These are phyloP conservation scores for Didymella exigua DNA, from an alignment of 2,329 filamentous ascomycete species.

Conservation along the genomic window DNA sequence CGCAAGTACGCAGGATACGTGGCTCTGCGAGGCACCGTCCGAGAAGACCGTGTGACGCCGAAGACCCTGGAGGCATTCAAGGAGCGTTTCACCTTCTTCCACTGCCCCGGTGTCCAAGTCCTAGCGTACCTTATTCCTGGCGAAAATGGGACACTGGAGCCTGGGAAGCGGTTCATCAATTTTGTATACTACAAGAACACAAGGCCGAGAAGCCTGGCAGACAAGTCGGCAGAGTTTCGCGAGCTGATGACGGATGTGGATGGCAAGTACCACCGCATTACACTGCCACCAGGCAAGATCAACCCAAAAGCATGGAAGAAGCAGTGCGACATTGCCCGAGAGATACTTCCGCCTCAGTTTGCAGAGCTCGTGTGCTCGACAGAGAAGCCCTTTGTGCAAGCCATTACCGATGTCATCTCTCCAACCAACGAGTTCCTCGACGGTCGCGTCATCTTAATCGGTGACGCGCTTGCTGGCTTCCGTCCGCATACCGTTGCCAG, in stretches of 20 bases:
- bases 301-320: slow-evolving; percentile 48
- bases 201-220: slow-evolving; percentile 28
- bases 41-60: slow-evolving; percentile 28
- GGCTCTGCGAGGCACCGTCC: slow-evolving; percentile 41
- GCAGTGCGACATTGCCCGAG: slow-evolving; percentile 40
- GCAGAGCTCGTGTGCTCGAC: slow-evolving; percentile 51
- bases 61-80: slow-evolving; percentile 37
- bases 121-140: slow-evolving; percentile 56
- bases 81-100: slow-evolving; percentile 52
- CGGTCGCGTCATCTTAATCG: slow-evolving; percentile 54
- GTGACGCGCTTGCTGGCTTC: slow-evolving; percentile 55
- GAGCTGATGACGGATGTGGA: slow-evolving; percentile 54
- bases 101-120: slow-evolving; percentile 45
- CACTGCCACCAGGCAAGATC: slow-evolving; percentile 52
- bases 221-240: slow-evolving; percentile 48
- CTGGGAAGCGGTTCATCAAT: slow-evolving; percentile 53
- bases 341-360: slow-evolving; percentile 49
- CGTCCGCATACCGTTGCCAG: slow-evolving; percentile 55
- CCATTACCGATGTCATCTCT: slow-evolving; percentile 52
- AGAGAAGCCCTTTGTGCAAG: slow-evolving; percentile 53
- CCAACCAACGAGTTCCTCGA: slow-evolving; percentile 47
- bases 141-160: slow-evolving; percentile 46
- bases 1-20: slow-evolving; percentile 43
- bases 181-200: slow-evolving; percentile 57
- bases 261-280: slow-evolving; percentile 50